These are phyloP conservation scores for Aspergillus tubingensis DNA, from an alignment of 2,329 filamentous ascomycete genomes.

Conservation along the genomic window DNA sequence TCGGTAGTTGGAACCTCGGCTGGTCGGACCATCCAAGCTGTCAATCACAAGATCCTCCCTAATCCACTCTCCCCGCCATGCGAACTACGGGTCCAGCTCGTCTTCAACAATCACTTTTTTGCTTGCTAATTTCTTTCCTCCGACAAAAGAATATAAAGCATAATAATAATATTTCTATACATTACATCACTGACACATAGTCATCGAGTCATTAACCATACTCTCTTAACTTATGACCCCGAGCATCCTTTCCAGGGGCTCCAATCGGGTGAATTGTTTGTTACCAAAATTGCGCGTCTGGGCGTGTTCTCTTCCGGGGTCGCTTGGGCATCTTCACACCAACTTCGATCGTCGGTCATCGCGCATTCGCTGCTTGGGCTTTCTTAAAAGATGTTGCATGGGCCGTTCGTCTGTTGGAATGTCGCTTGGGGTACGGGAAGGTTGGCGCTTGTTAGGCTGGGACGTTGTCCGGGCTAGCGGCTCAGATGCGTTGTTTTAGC, in stretches of 20 bases:
- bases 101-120: neutral
- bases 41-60: neutral
- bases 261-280: neutral
- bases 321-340: neutral
- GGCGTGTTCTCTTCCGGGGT: neutral
- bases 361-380: conserved; percentile 1
- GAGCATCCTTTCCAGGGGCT: neutral
- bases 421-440: neutral
- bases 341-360: neutral
- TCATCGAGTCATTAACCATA: neutral
- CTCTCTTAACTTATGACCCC: neutral
- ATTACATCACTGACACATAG: neutral
- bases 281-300: conserved; percentile 8
- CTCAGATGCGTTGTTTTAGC: neutral
- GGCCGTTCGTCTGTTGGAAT: neutral
- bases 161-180: neutral
- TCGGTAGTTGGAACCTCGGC: conserved; percentile 13
- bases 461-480: neutral
- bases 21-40: conserved; percentile 8
- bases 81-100: neutral
- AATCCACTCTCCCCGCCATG: neutral
- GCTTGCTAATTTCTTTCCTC: neutral
- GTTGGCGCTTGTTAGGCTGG: neutral
- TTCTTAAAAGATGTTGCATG: neutral
- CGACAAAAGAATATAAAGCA: too few relatives aligned